Percentiles rank a stretch among this genome's conserved stretches.
These are phyloP conservation scores for Xylariales sp. DNA, from an alignment of 2,329 filamentous ascomycete genomes.

Conservation along the genomic window DNA sequence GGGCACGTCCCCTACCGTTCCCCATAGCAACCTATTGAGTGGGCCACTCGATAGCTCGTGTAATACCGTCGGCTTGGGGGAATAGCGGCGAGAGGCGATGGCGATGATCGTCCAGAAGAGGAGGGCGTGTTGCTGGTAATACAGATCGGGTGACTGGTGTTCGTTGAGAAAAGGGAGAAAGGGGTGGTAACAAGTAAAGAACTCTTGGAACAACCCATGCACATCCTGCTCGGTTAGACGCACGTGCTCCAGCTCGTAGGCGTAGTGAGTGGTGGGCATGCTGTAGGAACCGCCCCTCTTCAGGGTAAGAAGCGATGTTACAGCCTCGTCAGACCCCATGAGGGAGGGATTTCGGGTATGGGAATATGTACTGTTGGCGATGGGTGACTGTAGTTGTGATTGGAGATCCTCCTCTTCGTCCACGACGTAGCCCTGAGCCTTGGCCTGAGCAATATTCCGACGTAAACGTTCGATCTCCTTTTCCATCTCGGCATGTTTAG, in stretches of 20 bases:
- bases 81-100: constrained; percentile 78
- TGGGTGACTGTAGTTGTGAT: constrained; percentile 68
- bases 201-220: constrained; percentile 76
- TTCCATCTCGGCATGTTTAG: constrained; percentile 87
- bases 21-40: constrained; percentile 79
- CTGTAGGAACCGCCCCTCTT: constrained; percentile 73
- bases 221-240: constrained; percentile 73
- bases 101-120: constrained; percentile 88
- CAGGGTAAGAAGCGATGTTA: constrained; percentile 73
- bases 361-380: constrained; percentile 66
- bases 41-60: constrained; percentile 73
- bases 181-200: constrained; percentile 80
- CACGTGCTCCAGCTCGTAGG: constrained; percentile 71
- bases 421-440: constrained; percentile 66
- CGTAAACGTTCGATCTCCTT: constrained; percentile 79
- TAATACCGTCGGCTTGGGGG: constrained; percentile 71
- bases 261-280: constrained; percentile 64
- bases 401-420: constrained; percentile 66
- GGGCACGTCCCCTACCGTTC: constrained; percentile 79
- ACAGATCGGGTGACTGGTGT: constrained; percentile 74
- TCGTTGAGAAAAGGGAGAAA: constrained; percentile 81
- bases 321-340: constrained; percentile 76
- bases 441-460: constrained; percentile 69
- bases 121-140: constrained; percentile 80
- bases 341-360: constrained; percentile 72